These are phyloP conservation scores for Mycena citricolor DNA, from an alignment of 1,284 basidiomycete genomes.

Conservation along the genomic window DNA sequence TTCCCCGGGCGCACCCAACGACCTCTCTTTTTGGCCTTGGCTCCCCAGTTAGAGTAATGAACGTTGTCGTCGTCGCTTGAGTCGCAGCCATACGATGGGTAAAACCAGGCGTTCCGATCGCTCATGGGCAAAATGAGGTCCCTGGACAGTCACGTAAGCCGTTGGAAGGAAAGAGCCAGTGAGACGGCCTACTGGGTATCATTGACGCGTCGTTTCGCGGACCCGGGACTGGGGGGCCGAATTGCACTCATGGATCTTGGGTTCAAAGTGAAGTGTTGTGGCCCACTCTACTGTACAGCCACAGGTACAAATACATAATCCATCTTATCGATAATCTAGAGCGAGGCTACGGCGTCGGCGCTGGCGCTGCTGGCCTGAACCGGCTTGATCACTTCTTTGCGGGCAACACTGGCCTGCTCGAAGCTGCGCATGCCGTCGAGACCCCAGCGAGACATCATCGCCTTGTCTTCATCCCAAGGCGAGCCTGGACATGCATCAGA, in stretches of 20 bases:
- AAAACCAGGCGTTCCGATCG: conserved; percentile 77
- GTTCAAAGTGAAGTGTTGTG: too few relatives aligned
- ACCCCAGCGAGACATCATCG: conserved; percentile 93
- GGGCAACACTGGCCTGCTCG: conserved; percentile 57
- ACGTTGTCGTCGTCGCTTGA: conserved; percentile 63
- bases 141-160: background rate
- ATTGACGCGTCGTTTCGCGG: conserved; percentile 52
- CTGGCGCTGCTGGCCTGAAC: conserved; percentile 26
- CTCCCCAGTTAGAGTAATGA: conserved; percentile 71
- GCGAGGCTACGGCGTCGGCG: too few relatives aligned
- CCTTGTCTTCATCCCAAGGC: conserved; percentile 92
- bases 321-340: too few relatives aligned
- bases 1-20: conserved; percentile 78
- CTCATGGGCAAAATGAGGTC: conserved; percentile 49
- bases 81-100: conserved; percentile 66
- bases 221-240: too few relatives aligned
- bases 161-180: background rate
- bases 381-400: conserved; percentile 47
- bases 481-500: too few relatives aligned
- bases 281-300: too few relatives aligned
- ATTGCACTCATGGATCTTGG: too few relatives aligned
- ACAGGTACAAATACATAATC: too few relatives aligned
- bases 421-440: conserved; percentile 90
- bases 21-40: conserved; percentile 64
- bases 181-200: conserved; percentile 11